phyloP scores from a whole-genome alignment of 345 rosid genomes.

The Salix dunnii region DNA sequence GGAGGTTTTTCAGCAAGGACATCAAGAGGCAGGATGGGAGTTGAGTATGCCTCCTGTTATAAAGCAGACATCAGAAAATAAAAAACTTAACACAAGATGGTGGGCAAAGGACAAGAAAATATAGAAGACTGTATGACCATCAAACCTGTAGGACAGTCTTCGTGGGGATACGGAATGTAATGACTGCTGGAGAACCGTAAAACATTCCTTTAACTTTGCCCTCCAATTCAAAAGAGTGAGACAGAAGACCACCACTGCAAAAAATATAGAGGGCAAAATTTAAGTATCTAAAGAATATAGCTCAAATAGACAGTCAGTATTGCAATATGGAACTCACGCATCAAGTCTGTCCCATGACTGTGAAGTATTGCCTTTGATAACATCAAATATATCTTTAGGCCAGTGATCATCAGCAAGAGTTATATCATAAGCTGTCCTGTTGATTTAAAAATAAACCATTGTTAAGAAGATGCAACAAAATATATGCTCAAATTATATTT shows the following conservation, averaged over 20 bases:
- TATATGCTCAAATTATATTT: background rate
- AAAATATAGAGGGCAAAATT: conserved; percentile 11
- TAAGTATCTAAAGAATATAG: background rate
- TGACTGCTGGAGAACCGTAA: conserved; percentile 77
- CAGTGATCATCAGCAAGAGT: conserved; percentile 63
- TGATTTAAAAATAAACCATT: background rate
- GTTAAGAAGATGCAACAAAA: background rate
- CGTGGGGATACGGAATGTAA: conserved; percentile 87
- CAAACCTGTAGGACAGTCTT: conserved; percentile 79
- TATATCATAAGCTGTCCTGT: conserved; percentile 86
- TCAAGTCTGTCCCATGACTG: conserved; percentile 94
- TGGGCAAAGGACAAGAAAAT: background rate
- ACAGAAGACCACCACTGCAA: conserved; percentile 70
- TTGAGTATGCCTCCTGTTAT: conserved; percentile 74
- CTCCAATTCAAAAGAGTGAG: conserved; percentile 82
- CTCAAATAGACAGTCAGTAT: background rate
- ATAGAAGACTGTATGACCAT: background rate
- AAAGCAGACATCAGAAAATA: conserved; percentile 7
- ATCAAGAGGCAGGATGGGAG: conserved; percentile 77
- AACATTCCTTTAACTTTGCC: conserved; percentile 74
- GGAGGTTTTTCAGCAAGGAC: conserved; percentile 80
- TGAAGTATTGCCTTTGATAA: conserved; percentile 69
- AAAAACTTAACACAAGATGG: background rate
- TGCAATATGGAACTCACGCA: conserved; percentile 53
- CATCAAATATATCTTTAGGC: conserved; percentile 56